phyloP scores from a whole-genome alignment of 306 rosid species.

The Medicago arabica region DNA sequence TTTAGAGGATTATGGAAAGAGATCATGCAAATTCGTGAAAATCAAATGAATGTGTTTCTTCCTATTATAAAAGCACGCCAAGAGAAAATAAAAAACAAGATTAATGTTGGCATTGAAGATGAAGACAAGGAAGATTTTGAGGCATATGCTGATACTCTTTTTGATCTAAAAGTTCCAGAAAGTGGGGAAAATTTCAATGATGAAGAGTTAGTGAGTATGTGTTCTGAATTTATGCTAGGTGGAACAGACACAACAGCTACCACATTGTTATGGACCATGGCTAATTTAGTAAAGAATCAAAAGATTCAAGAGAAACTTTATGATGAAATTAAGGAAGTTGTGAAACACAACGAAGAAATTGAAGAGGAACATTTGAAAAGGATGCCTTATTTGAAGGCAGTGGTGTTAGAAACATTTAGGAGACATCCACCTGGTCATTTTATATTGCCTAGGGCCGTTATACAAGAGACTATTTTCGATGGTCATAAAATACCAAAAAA shows the following conservation, averaged over 20 bases:
- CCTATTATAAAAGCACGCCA: slow-evolving; percentile 59
- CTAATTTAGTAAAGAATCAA: slow-evolving; percentile 60
- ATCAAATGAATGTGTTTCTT: slow-evolving; percentile 44
- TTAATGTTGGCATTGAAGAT: background rate
- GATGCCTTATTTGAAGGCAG: slow-evolving; percentile 61
- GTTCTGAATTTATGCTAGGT: slow-evolving; percentile 55
- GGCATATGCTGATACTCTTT: slow-evolving; percentile 58
- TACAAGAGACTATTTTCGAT: slow-evolving; percentile 47
- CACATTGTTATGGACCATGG: slow-evolving; percentile 57
- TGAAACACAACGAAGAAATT: slow-evolving; percentile 47
- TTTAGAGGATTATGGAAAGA: slow-evolving; percentile 51
- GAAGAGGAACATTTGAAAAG: slow-evolving; percentile 53
- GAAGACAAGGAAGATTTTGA: slow-evolving; percentile 17
- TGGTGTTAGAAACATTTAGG: slow-evolving; percentile 55
- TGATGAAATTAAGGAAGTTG: slow-evolving; percentile 48
- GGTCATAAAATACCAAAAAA: slow-evolving; percentile 58
- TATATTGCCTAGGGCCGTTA: slow-evolving; percentile 56
- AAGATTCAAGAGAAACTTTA: slow-evolving; percentile 52
- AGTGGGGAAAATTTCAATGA: slow-evolving; percentile 38
- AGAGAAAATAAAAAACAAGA: slow-evolving; percentile 8
- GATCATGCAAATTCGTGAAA: slow-evolving; percentile 42
- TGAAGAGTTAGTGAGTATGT: slow-evolving; percentile 58
- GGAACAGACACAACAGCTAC: slow-evolving; percentile 63
- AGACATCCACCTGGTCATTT: slow-evolving; percentile 66
- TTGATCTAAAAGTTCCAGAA: slow-evolving; percentile 45